Evolutionary conservation across 2,329 filamentous ascomycete genomes (phyloP).

Genomic region (Calonectria leucothoes): DNA sequence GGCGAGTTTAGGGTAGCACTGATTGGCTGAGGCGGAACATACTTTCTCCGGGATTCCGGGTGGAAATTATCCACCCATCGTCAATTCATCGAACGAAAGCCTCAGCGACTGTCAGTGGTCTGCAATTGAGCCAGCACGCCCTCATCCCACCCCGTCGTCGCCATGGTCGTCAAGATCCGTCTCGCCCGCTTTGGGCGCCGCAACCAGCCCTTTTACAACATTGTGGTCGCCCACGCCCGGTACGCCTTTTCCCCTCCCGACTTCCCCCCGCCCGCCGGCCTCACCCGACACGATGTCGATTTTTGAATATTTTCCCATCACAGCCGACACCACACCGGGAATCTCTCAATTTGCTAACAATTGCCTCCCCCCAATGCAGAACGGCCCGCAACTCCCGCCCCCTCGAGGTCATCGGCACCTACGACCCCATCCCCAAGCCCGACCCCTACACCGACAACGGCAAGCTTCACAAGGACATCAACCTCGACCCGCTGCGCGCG

Average conservation of each 20-base stretch:
- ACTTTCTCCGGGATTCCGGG: slow-evolving; percentile 37
- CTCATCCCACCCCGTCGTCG: slow-evolving; percentile 21
- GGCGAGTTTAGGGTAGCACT: not conserved
- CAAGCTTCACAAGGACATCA: slow-evolving; percentile 89
- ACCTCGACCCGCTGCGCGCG: slow-evolving; percentile 82
- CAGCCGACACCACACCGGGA: not conserved
- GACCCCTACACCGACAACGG: slow-evolving; percentile 71
- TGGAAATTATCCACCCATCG: slow-evolving; percentile 45
- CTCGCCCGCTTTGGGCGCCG: slow-evolving; percentile 92
- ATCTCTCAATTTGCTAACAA: not conserved
- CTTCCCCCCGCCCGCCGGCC: not conserved
- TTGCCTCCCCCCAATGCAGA: slow-evolving; percentile 58
- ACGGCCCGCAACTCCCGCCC: slow-evolving; percentile 89
- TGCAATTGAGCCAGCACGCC: slow-evolving; percentile 22
- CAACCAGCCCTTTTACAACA: slow-evolving; percentile 96
- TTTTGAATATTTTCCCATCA: not conserved
- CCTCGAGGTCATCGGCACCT: slow-evolving; percentile 90
- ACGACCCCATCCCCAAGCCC: slow-evolving; percentile 74
- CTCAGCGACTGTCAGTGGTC: slow-evolving; percentile 20
- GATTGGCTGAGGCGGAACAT: slow-evolving; percentile 52
- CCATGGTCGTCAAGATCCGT: slow-evolving; percentile 93
- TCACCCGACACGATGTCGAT: not conserved
- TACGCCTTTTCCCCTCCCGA: slow-evolving; percentile 54
- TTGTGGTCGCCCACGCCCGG: slow-evolving; percentile 94
- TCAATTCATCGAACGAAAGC: slow-evolving; percentile 24